Evolutionary conservation across 2,329 filamentous ascomycete species (phyloP), one percentile per base, ranked within the genome.

Genomic region (Elsinoe arachidis): DNA sequence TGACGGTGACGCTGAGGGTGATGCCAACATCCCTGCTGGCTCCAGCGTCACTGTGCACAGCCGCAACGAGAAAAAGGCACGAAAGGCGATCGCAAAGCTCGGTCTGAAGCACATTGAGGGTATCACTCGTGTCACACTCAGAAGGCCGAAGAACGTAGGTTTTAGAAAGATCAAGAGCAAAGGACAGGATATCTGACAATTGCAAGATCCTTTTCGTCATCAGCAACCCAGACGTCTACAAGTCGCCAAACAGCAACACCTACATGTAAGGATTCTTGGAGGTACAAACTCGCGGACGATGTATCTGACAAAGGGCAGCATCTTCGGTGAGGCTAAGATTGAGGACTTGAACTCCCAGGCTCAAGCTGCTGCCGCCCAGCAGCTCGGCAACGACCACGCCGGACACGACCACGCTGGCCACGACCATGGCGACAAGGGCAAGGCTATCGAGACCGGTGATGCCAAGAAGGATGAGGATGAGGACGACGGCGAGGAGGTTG

Each of bases 31-130:
- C 68, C 90, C 92, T 73, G 86, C 88, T 66, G 93, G 92, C 72
- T 88, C 90, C 70, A 84, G 87, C 64, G 87, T 92, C 71, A 84
- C 93, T 69, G 86, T 99, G 72, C 92, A 97, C 84, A 96, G 90
- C 73, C 90, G 93, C 77, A 97, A 97, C 80, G 93, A 99, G 87
- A 99, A 99, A 88, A 99, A 99, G 86, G 95, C 93, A 69, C 87
- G 93, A 79, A 99, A 99, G 85, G 90, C 91, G 71, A 95, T 99
- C 74, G 88, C 90, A 76, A 99, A 99, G 86, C 85, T 97, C 72
- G 91, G 95, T 74, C 81, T 99, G 73, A 93, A 90, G 82, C 90
- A 92, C 72, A 87, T 99, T 67, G 87, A 88, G 71, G 95, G 93
- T 73, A 99, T 99, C 78, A 99, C 93, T 70, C 87, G 93, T 73